Evolutionary conservation across 495 filamentous ascomycete species (phyloP).

Genomic region (Aspergillus egyptiacus): DNA sequence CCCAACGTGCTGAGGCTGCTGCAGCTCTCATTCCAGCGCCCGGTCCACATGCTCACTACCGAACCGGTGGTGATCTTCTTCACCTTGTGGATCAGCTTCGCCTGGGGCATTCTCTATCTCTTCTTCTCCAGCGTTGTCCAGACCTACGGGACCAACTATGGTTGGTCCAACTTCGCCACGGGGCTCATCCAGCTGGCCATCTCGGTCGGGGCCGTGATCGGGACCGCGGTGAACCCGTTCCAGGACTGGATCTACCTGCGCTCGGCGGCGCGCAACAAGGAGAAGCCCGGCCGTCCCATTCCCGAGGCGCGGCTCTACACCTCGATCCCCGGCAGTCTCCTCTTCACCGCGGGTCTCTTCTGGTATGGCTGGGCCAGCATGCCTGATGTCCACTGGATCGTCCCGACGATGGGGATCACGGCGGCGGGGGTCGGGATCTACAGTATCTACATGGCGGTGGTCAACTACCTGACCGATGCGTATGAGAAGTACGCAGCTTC

Average conservation of each 20-base stretch:
- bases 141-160: slow-evolving; percentile 34
- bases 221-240: slow-evolving; percentile 36
- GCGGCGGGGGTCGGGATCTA: slow-evolving; percentile 36
- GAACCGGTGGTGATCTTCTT: slow-evolving; percentile 50
- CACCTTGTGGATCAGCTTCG: slow-evolving; percentile 49
- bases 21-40: slow-evolving; percentile 37
- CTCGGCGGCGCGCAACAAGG: slow-evolving; percentile 23
- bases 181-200: slow-evolving; percentile 39
- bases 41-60: slow-evolving; percentile 44
- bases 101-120: slow-evolving; percentile 48
- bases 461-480: slow-evolving; percentile 44
- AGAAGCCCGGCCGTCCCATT: slow-evolving; percentile 27
- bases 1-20: slow-evolving; percentile 22
- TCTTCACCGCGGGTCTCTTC: slow-evolving; percentile 37
- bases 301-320: slow-evolving; percentile 41
- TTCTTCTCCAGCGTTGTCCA: slow-evolving; percentile 39
- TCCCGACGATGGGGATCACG: slow-evolving; percentile 32
- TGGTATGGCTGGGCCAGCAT: slow-evolving; percentile 39
- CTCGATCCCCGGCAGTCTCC: slow-evolving; percentile 34
- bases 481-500: slow-evolving; percentile 39
- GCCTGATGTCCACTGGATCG: slow-evolving; percentile 35
- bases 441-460: slow-evolving; percentile 43
- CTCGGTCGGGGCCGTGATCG: slow-evolving; percentile 36
- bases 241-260: slow-evolving; percentile 36
- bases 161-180: slow-evolving; percentile 28